Conservation (phyloP, 306 rosid species). For the Mucuna pruriens region DNA sequence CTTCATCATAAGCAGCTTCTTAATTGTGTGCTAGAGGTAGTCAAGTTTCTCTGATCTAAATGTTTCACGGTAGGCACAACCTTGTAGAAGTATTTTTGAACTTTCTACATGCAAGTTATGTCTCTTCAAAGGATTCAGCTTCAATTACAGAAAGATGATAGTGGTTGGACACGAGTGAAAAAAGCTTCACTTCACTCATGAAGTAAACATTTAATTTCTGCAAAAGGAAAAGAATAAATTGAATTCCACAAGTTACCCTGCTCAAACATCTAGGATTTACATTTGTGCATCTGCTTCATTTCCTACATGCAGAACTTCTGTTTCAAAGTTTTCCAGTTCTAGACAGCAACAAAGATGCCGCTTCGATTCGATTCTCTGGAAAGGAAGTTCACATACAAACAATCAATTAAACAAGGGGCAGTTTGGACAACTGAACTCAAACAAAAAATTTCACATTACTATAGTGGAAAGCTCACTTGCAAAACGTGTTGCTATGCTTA, state of each 20-base stretch:
- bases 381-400: not conserved
- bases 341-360: not conserved
- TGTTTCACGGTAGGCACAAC: not conserved
- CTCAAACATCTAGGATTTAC: constrained; percentile 15
- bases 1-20: not conserved
- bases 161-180: not conserved
- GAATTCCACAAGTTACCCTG: not conserved
- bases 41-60: not conserved
- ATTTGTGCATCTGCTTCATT: not conserved
- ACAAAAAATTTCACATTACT: not conserved
- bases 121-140: not conserved
- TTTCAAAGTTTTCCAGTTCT: not conserved
- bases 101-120: not conserved
- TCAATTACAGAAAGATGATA: not conserved
- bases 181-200: not conserved
- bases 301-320: not conserved
- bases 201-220: constrained; percentile 1
- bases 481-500: constrained; percentile 22
- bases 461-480: constrained; percentile 41
- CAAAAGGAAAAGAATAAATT: not conserved
- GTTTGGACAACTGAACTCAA: not conserved
- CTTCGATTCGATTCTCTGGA: not conserved
- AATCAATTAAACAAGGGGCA: not conserved
- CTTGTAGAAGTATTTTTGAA: not conserved
- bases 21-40: not conserved